Evolutionary conservation across 345 rosid genomes (phyloP), one percentile per base, ranked within the genome.

Genomic region (Gossypium turneri): DNA sequence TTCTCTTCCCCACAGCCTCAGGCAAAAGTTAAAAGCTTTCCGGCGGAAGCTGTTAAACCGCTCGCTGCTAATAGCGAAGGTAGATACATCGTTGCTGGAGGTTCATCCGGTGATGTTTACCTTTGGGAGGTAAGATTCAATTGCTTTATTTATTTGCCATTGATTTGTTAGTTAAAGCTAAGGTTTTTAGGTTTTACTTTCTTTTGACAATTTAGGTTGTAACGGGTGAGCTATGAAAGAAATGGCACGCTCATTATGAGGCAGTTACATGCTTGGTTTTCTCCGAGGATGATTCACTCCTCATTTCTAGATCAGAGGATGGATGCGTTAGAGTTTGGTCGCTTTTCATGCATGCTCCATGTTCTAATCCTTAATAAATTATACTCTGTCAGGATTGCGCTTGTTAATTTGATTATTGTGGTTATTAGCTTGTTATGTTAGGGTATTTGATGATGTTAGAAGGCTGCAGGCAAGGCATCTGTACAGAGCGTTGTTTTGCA

Each of bases 261-360:
- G 78, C 79, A 3, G 89, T 95, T 13, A 93, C 97, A 41, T 90
- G 94, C 80, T 80, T 93, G 83, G 86, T 84, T 24, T 89, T 92
- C 79, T 90, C 90, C 0, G 89, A 89, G 34, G 98, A 94, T 69
- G 87, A 87, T 72, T 90, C 97, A 0, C 83, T 90, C 57, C 61
- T 94, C 70, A 72, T 94, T 71, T 94, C 98, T 38, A 97, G 99
- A 52, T 89, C 98, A 0, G 89, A 89, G 81, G 93, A 93, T 73
- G 91, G 96, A 72, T 81, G 87, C 48, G 82, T 95, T 77, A 80
- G 88, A 90, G 91, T 91, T 9, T 95, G 98, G 99, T 85, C 96
- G 17, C 92, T 93, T 72, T 78, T 85, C 79, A 80, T 73, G 99
- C 52, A 10, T 75, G 25, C 34, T 61, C 69, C 41, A 55, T 29